A percentile compares a stretch with the other conserved stretches of the same genome.
These are phyloP conservation scores for Aspergillus flavus DNA, from an alignment of 2,329 filamentous ascomycete genomes.

Conservation along the genomic window DNA sequence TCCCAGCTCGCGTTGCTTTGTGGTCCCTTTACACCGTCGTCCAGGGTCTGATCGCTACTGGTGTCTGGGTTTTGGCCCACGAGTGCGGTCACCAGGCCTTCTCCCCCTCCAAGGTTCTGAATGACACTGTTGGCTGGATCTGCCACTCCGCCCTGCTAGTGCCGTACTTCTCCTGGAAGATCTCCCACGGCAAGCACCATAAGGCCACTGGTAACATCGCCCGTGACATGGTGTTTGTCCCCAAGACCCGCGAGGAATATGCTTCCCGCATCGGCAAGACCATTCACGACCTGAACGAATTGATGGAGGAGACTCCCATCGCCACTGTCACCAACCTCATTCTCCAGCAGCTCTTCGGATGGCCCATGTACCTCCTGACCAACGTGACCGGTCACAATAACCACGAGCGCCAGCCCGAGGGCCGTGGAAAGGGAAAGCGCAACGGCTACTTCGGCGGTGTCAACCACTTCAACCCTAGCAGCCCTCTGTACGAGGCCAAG, in stretches of 20 bases:
- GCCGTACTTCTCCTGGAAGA: conserved; percentile 99
- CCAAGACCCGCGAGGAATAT: conserved; percentile 82
- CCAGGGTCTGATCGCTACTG: conserved; percentile 91
- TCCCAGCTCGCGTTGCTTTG: conserved; percentile 64
- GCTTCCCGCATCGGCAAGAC: conserved; percentile 73
- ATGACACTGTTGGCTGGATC: conserved; percentile 90
- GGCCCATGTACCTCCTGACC: conserved; percentile 86
- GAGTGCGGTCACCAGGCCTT: conserved; percentile 98
- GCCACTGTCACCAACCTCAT: conserved; percentile 74
- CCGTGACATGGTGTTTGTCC: conserved; percentile 99
- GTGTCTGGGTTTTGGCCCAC: conserved; percentile 94
- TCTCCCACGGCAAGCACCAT: conserved; percentile 99
- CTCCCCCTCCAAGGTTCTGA: conserved; percentile 85
- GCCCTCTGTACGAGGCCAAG: conserved; percentile 88
- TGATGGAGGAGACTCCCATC: conserved; percentile 93
- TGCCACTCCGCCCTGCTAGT: conserved; percentile 87
- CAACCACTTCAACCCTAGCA: conserved; percentile 90
- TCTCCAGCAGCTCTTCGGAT: conserved; percentile 85
- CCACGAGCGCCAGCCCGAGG: conserved; percentile 88
- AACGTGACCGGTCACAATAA: conserved; percentile 97
- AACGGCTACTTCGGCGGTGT: conserved; percentile 81
- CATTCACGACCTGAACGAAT: conserved; percentile 79
- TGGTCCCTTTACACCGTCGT: conserved; percentile 74
- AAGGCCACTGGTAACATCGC: conserved; percentile 97
- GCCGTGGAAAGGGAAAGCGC: conserved; percentile 86